Evolutionary conservation across 2,329 filamentous ascomycete genomes (phyloP).

Genomic region (Alternaria novae-zelandiae): DNA sequence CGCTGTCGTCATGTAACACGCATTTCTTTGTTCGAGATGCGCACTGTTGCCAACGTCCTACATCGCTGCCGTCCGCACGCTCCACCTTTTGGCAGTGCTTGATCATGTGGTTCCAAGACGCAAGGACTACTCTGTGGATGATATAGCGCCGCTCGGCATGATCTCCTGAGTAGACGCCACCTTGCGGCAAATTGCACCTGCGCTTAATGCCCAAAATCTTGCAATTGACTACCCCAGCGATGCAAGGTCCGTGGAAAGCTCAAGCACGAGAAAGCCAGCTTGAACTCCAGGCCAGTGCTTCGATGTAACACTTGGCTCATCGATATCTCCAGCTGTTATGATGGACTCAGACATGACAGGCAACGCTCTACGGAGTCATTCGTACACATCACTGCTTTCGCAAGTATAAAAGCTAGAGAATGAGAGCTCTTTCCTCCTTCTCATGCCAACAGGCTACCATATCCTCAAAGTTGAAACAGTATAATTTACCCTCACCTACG

Average conservation of each 20-base stretch:
- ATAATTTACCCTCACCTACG: background rate
- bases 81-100: background rate
- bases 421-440: background rate
- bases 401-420: background rate
- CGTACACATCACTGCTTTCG: no score
- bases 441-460: background rate
- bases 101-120: background rate
- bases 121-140: background rate
- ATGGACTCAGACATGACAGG: background rate
- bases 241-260: background rate
- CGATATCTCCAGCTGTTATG: background rate
- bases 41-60: background rate
- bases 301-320: background rate
- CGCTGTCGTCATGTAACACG: background rate
- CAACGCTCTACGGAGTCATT: background rate
- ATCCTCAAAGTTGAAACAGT: background rate
- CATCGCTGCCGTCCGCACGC: background rate
- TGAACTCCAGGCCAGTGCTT: background rate
- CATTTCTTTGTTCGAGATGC: background rate
- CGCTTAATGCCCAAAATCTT: background rate
- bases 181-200: background rate
- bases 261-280: background rate
- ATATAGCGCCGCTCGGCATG: accelerated
- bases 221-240: background rate
- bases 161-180: background rate